A percentile compares a stretch with the other conserved stretches of the same genome.
These are phyloP conservation scores for Moringa oleifera DNA, from an alignment of 345 rosid genomes.

Conservation along the genomic window DNA sequence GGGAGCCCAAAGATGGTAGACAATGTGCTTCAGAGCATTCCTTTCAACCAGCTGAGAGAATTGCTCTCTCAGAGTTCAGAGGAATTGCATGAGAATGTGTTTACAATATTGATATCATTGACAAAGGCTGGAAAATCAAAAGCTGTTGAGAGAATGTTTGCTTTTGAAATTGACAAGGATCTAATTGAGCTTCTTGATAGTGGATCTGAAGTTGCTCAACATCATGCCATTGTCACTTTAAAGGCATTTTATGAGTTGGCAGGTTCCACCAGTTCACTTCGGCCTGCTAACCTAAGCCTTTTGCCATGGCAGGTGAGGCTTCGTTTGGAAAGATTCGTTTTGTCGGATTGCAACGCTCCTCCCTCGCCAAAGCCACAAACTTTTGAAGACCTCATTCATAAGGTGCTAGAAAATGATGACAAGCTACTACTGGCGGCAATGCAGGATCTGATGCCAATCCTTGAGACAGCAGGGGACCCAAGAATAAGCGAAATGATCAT, in stretches of 20 bases:
- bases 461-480: conserved; percentile 26
- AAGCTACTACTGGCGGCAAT: conserved; percentile 16
- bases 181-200: conserved; percentile 21
- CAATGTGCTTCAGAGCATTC: conserved; percentile 25
- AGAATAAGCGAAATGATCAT: conserved; percentile 22
- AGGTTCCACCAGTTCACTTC: conserved; percentile 14
- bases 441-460: conserved; percentile 31
- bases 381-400: conserved; percentile 23
- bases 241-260: conserved; percentile 28
- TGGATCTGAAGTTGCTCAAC: conserved; percentile 28
- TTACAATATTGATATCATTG: conserved; percentile 24
- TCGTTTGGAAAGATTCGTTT: conserved; percentile 18
- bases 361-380: conserved; percentile 14
- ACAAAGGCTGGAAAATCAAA: conserved; percentile 29
- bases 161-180: conserved; percentile 23
- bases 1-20: conserved; percentile 24
- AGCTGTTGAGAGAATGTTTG: conserved; percentile 31
- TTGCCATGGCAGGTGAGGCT: conserved; percentile 32
- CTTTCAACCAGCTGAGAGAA: conserved; percentile 15
- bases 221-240: conserved; percentile 26
- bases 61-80: conserved; percentile 16
- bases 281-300: conserved; percentile 17
- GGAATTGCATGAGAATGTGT: conserved; percentile 27
- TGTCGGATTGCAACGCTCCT: conserved; percentile 10
- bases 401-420: conserved; percentile 10